Evolutionary conservation across 495 filamentous ascomycete species (phyloP), one percentile per base, ranked within the genome.

Genomic region (Penicillium bialowiezense): DNA sequence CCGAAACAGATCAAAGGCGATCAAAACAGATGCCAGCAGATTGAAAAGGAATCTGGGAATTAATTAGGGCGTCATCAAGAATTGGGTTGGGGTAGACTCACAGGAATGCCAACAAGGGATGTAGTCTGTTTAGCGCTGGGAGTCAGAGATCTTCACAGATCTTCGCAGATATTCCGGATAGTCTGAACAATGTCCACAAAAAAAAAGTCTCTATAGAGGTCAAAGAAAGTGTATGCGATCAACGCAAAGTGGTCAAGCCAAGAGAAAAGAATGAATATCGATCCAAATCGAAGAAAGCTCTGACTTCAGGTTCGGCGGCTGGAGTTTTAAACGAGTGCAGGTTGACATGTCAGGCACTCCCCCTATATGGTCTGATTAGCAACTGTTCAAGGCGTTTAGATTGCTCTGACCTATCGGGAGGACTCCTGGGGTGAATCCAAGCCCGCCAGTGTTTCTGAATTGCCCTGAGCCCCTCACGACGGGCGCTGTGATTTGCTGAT

Each of bases 371-470:
- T 6, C 56, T 40, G 41, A 40, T 41, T 31, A n/a, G 33, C 43
- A 33, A 32, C 15, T 50, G 41, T 50, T 28, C 26, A 43, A 42
- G 41, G 44, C 37, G 40, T 37, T 37, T 28, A 41, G n/a, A 10
- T 23, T 5, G 1, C 31, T 7, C 7, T 17, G 33, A 31, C 59
- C 59, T 57, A 59, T 62, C 56, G 48, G 53, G 21, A 42, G 14
- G 15, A 19, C 52, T 45, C 44, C 50, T 34, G 15, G 12, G 9
- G 18, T 36, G 40, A 31, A 47, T 23, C 42, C 45, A 34, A 48
- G 44, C 21, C 17, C 15, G 19, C 50, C 50, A 24, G 48, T 44
- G 59, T 59, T 62, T 54, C 56, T 21, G 28, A 49, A 17, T 15
- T 37, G 41, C 8, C 21, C 53, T 48, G 46, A 43, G 34, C 44